These are phyloP conservation scores for Lasiosphaeria miniovina DNA, from an alignment of 495 filamentous ascomycete genomes.

Conservation along the genomic window DNA sequence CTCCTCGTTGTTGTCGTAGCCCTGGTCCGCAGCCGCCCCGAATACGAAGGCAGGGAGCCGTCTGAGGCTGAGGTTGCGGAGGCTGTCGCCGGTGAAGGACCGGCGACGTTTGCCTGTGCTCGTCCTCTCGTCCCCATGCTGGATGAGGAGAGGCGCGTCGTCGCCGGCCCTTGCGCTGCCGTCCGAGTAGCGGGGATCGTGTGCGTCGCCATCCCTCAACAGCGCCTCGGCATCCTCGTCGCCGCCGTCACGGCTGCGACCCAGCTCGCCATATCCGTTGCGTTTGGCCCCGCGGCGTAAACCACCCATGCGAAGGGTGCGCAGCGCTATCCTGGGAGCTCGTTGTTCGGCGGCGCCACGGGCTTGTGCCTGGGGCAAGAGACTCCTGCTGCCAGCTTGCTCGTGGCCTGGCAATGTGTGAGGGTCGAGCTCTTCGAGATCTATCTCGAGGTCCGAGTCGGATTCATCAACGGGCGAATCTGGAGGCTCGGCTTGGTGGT, in stretches of 20 bases:
- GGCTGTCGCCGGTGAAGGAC: slow-evolving; percentile 34
- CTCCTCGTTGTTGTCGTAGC: slow-evolving; percentile 33
- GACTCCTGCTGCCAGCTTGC: slow-evolving; percentile 31
- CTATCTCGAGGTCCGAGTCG: slow-evolving; percentile 68
- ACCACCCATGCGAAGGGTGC: slow-evolving; percentile 65
- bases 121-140: slow-evolving; percentile 24
- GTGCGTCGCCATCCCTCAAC: slow-evolving; percentile 50
- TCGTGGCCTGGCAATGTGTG: slow-evolving; percentile 32
- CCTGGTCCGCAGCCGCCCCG: slow-evolving; percentile 23
- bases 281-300: slow-evolving; percentile 47
- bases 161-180: slow-evolving; percentile 54
- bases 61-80: slow-evolving; percentile 39
- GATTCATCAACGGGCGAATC: slow-evolving; percentile 53
- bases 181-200: slow-evolving; percentile 50
- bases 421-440: slow-evolving; percentile 70
- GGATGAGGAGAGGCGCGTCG: slow-evolving; percentile 62
- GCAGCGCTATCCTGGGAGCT: slow-evolving; percentile 63
- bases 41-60: slow-evolving; percentile 53
- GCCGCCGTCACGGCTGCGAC: slow-evolving; percentile 49
- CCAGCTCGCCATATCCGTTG: slow-evolving; percentile 58
- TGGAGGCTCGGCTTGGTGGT: slow-evolving; percentile 48
- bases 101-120: slow-evolving; percentile 24
- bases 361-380: slow-evolving; percentile 41
- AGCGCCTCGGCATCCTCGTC: slow-evolving; percentile 57
- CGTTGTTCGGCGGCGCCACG: slow-evolving; percentile 38